Percentiles rank a stretch among this genome's conserved stretches.
Conservation (phyloP, 2,329 filamentous ascomycete species). For the Macrophomina pseudophaseolina region DNA sequence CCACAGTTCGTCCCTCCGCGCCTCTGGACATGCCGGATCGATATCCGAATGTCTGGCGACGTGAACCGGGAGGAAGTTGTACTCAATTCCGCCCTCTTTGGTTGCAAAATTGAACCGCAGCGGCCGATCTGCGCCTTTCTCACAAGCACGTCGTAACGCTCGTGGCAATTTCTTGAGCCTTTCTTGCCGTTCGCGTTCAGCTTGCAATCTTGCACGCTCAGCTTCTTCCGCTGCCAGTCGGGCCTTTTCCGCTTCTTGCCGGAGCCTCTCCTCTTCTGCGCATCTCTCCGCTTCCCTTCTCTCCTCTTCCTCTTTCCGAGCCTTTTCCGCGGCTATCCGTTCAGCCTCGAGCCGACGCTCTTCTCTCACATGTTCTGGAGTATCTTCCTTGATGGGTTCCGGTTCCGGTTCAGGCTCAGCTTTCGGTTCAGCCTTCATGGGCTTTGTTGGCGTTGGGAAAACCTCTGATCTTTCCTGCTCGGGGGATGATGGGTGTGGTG, state of each 20-base stretch:
- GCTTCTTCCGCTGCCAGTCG: slow-evolving; percentile 26
- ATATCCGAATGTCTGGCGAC: slow-evolving; percentile 41
- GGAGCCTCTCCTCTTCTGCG: slow-evolving; percentile 8
- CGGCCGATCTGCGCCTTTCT: slow-evolving; percentile 43
- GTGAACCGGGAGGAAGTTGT: slow-evolving; percentile 45
- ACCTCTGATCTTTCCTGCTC: slow-evolving; percentile 12
- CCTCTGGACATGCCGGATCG: slow-evolving; percentile 27
- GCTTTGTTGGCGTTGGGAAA: background rate
- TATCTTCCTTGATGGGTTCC: slow-evolving; percentile 22
- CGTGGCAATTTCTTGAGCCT: slow-evolving; percentile 43
- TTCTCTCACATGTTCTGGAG: slow-evolving; percentile 17
- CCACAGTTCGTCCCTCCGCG: slow-evolving; percentile 37
- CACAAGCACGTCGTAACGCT: slow-evolving; percentile 44
- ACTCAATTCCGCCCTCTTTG: slow-evolving; percentile 45
- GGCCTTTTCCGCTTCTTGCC: slow-evolving; percentile 23
- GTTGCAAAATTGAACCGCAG: slow-evolving; percentile 42
- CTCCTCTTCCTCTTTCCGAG: slow-evolving; percentile 39
- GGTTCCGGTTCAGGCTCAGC: slow-evolving; percentile 32
- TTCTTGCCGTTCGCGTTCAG: slow-evolving; percentile 37
- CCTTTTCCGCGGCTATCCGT: slow-evolving; percentile 34
- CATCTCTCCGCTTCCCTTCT: slow-evolving; percentile 25
- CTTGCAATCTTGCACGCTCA: slow-evolving; percentile 35
- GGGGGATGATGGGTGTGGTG: slow-evolving; percentile 24
- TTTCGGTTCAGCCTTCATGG: slow-evolving; percentile 12
- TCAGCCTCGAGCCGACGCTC: slow-evolving; percentile 29